A percentile compares a stretch with the other conserved stretches of the same genome.
Conservation (phyloP, 2,329 filamentous ascomycete species). For the Aspergillus quadricinctus region DNA sequence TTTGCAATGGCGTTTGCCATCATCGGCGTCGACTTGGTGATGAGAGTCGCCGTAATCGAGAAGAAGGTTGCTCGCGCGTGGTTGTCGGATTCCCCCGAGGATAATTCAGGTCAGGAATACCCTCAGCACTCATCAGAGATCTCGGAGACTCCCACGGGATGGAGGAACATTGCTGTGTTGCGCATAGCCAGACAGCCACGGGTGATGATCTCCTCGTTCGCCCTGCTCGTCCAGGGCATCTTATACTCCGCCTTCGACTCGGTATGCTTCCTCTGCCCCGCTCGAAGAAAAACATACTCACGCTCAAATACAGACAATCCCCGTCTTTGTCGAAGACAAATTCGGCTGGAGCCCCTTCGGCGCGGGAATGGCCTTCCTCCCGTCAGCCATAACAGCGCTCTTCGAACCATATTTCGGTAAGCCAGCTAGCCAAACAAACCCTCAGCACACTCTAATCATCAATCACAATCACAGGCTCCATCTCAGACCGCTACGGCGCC, state of each 20-base stretch:
- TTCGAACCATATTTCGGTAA: constrained; percentile 52
- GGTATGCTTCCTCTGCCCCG: constrained; percentile 20
- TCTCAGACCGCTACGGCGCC: constrained; percentile 56
- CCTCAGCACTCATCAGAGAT: constrained; percentile 42
- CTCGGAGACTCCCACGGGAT: constrained; percentile 14
- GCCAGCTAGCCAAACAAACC: background rate
- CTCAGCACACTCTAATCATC: constrained; percentile 5
- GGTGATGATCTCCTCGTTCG: constrained; percentile 54
- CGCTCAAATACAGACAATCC: constrained; percentile 32
- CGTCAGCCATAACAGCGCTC: constrained; percentile 59
- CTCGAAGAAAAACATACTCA: constrained; percentile 6
- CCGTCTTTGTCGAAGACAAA: constrained; percentile 51
- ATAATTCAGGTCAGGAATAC: background rate
- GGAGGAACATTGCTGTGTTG: constrained; percentile 12
- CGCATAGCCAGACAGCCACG: constrained; percentile 39
- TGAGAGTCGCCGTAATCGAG: constrained; percentile 60
- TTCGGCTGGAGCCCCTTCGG: constrained; percentile 56
- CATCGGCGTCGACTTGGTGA: constrained; percentile 54
- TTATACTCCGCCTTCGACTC: constrained; percentile 52
- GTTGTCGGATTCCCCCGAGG: background rate
- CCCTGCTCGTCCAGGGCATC: constrained; percentile 47
- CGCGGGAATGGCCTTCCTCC: constrained; percentile 55
- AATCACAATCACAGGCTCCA: constrained; percentile 40
- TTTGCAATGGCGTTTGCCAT: constrained; percentile 55
- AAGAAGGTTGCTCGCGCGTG: constrained; percentile 51